Base-by-base conservation (phyloP, 306 rosid species). In the Fagus sylvatica region DNA sequence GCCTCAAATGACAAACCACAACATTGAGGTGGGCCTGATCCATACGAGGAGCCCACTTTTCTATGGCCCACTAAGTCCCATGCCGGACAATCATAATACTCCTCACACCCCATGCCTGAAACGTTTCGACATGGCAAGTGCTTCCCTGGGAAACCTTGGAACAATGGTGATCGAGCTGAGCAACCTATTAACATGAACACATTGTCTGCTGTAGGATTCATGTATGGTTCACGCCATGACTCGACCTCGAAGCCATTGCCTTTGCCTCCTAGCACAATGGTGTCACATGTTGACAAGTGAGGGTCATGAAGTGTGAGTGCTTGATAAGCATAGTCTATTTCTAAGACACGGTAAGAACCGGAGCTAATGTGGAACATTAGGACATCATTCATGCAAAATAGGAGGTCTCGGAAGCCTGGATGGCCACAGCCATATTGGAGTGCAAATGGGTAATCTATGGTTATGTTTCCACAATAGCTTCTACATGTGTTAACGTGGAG, bases 31-130 rank as follows among this genome's bases (percentile, higher is more conserved):
- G 99, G 98, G 62, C 94, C 94, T 0, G 93, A 67, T 53, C 98
- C 97, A 15, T 82, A 90, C 51, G 73, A 72, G 0, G 89, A 81
- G 48, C 91, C 89, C 33, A 56, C 22, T 19, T 37, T 28, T 15
- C 85, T 87, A 4, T 79, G 98, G 81, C 97, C 99, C 85, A 91
- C 7, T 49, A 62, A 34, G 15, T 87, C 92, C 99, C 99, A 96
- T 0, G 93, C 99, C 0, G 98, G 97, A 64, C 99, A 96, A 60
- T 69, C 89, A 17, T 90, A 90, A 59, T 88, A 96, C 61, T 93
- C 98, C 81, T 96, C 97, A 36, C 99, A 96, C 5, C 99, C 87
- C 97, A 96, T 86, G 0, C 98, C 96, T 0, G 99, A 96, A 49
- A 96, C 90, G 72, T 96, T 96, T 57, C 94, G 85, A 41, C 99